Percentiles rank a stretch among this genome's conserved stretches.
These are phyloP conservation scores for Starmerella riodocensis DNA, from an alignment of 805 yeast species.

Conservation along the genomic window DNA sequence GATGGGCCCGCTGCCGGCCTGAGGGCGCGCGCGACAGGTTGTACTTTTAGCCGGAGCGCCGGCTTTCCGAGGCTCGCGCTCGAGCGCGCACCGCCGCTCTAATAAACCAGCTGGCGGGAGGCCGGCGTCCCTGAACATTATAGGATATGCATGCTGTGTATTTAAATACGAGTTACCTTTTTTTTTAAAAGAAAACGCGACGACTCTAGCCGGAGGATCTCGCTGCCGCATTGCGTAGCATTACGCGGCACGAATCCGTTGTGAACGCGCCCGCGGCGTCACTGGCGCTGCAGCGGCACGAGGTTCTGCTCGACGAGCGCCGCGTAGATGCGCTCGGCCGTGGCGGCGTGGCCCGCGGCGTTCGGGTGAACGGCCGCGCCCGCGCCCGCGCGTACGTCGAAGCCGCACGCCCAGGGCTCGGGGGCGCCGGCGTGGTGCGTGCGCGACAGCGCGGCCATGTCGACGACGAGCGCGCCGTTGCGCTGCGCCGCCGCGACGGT, in stretches of 20 bases:
- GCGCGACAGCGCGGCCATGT: slow-evolving; percentile 3
- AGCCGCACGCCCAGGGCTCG: slow-evolving; percentile 6
- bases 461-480: slow-evolving; percentile 1
- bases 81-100: no score
- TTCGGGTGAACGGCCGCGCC: slow-evolving; percentile 9
- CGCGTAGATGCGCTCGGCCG: slow-evolving; percentile 3
- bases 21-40: no score
- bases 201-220: no score
- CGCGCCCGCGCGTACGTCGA: neutral
- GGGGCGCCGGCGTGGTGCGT: slow-evolving; percentile 4
- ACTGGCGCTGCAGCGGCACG: no score
- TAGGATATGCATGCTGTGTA: neutral
- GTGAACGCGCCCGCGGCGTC: no score
- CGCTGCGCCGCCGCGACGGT: slow-evolving; percentile 4
- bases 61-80: no score
- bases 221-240: no score
- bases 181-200: neutral
- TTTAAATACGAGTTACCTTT: neutral
- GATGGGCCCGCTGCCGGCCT: slow-evolving; percentile 1
- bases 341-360: slow-evolving; percentile 3
- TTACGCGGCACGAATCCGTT: no score
- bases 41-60: no score
- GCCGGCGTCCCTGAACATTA: no score
- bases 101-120: no score
- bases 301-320: neutral